Conservation (phyloP, 148 eudicot genomes). For the Euryodendron excelsum region DNA sequence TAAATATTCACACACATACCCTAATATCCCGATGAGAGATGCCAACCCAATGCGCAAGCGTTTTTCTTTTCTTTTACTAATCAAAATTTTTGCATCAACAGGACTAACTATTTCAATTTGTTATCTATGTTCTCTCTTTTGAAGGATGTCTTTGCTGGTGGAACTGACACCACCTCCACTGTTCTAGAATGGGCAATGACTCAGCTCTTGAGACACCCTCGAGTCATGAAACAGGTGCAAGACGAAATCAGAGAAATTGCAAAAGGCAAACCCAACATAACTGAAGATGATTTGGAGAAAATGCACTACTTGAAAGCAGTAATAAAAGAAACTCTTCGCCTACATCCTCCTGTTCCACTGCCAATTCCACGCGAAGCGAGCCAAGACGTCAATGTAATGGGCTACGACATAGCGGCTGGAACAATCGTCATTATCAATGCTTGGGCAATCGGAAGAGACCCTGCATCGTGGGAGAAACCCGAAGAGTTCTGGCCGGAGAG, state of each 20-base stretch:
- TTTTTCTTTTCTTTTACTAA: too few species aligned
- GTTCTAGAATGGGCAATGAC: conserved; percentile 68
- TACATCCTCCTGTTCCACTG: conserved; percentile 62
- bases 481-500: conserved; percentile 61
- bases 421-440: conserved; percentile 53
- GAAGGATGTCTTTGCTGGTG: conserved; percentile 60
- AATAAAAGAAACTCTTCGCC: conserved; percentile 58
- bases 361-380: conserved; percentile 48
- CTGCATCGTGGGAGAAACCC: conserved; percentile 53
- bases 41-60: too few species aligned
- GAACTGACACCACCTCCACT: conserved; percentile 64
- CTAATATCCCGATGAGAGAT: too few species aligned
- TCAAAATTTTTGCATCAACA: too few species aligned
- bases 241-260: conserved; percentile 39
- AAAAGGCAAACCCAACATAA: conserved; percentile 23
- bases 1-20: too few species aligned
- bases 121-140: neutral
- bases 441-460: conserved; percentile 68
- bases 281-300: conserved; percentile 41
- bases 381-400: conserved; percentile 47
- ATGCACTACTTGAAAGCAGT: conserved; percentile 65
- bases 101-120: too few species aligned
- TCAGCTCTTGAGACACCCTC: conserved; percentile 66
- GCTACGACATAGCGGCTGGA: conserved; percentile 46
- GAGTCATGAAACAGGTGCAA: conserved; percentile 53